Evolutionary conservation across 2,329 filamentous ascomycete species (phyloP), one percentile per base, ranked within the genome.

Genomic region (Colletotrichum kahawae): DNA sequence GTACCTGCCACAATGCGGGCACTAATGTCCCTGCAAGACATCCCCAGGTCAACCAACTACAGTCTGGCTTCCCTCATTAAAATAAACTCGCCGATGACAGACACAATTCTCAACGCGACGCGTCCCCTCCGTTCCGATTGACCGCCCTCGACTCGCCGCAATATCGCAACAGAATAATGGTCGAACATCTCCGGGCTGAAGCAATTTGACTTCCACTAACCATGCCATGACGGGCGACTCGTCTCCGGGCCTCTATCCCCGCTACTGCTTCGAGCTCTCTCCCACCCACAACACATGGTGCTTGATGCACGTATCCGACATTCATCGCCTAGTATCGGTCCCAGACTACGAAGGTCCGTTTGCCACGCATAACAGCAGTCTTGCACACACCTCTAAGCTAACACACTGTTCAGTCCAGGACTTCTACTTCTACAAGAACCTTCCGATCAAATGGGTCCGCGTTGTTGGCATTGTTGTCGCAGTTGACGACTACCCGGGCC

Each of bases 381-480:
- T n/a, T 12, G n/a, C 9, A 14, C 57, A 36, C 16, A 67, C 31
- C 7, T 36, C 18, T 24, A 1, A 51, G 43, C 43, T 51, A n/a
- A 51, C 43, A 21, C n/a, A 24, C 43, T 21, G 12, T 51, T 12
- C 43, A 67, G 87, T 87, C 64, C 89, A 91, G 79, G 85, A 89
- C 77, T 86, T 93, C 38, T 93, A 88, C 81, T 95, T 95, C 83
- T 88, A 92, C 84, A 83, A 88, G 65, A 96, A 95, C 82, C 92
- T 96, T 78, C 94, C 94, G 0, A 91, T 96, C 78, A 91, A 92
- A 88, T 96, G 93, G 90, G 90, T 94, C 68, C 92, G 93, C 76
- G 83, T 96, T 36, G 89, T 92, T 9, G 95, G 95, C 34, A 83
- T 95, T 10, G 88, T 96, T 27, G 92, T 95, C 70, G 90, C 90